Evolutionary conservation across 1,284 basidiomycete genomes (phyloP).

Genomic region (Leccinum pachyderme): DNA sequence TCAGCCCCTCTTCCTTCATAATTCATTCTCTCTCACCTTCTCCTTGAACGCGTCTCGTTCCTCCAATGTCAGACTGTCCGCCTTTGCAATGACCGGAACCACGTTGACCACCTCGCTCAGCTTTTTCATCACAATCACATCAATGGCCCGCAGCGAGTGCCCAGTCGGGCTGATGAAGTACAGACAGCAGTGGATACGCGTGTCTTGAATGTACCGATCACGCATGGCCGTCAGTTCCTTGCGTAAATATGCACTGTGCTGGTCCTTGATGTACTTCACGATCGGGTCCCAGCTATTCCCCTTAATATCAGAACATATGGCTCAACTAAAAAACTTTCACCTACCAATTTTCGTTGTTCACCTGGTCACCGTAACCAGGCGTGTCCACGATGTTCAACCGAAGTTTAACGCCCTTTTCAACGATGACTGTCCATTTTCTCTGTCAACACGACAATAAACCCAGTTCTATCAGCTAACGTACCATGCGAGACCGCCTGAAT

Average conservation of each 20-base stretch:
- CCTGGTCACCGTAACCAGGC: constrained; percentile 96
- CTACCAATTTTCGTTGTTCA: constrained; percentile 98
- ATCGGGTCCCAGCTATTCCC: constrained; percentile 91
- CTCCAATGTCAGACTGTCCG: constrained; percentile 92
- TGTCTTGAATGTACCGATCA: constrained; percentile 97
- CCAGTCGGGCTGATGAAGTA: constrained; percentile 99
- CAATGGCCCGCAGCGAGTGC: constrained; percentile 89
- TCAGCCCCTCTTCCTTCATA: constrained; percentile 3
- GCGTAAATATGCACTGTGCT: constrained; percentile 97
- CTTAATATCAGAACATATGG: constrained; percentile 3
- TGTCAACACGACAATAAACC: constrained; percentile 7
- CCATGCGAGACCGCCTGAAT: constrained; percentile 95
- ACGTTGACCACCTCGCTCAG: constrained; percentile 98
- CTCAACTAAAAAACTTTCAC: constrained; percentile 29
- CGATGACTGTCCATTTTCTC: constrained; percentile 64
- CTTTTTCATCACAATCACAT: constrained; percentile 99
- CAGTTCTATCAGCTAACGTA: constrained; percentile 40
- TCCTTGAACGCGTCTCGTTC: constrained; percentile 93
- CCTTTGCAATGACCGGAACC: constrained; percentile 97
- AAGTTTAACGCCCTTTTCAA: constrained; percentile 94
- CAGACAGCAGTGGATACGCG: constrained; percentile 96
- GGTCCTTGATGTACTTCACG: constrained; percentile 98
- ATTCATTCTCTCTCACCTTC: constrained; percentile 49
- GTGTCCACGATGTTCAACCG: constrained; percentile 99
- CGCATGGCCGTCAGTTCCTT: constrained; percentile 99